A percentile compares a stretch with the other conserved stretches of the same genome.
Evolutionary conservation across 352 stramenopile species (phyloP).

Genomic region (Phytophthora nicotianae): DNA sequence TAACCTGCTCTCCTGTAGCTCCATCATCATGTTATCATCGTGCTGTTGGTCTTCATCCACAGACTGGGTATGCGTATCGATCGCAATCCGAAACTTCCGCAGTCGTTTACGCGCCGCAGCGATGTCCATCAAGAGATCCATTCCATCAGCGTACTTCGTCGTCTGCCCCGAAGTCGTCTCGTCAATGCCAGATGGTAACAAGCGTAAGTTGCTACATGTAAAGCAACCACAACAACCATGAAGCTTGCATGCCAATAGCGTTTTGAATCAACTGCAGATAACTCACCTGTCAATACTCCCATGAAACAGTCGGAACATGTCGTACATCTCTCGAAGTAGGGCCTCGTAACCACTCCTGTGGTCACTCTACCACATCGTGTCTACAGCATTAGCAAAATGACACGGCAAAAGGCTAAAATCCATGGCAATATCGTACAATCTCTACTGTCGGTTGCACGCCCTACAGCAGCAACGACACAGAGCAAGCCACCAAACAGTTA

Average conservation of each 20-base stretch:
- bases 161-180: neutral
- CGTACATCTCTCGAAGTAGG: constrained; percentile 53
- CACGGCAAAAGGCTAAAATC: neutral
- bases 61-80: constrained; percentile 17
- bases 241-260: neutral
- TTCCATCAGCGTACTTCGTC: constrained; percentile 42
- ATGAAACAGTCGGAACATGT: constrained; percentile 60
- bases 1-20: constrained; percentile 18
- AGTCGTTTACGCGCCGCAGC: constrained; percentile 42
- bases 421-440: constrained; percentile 31
- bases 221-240: neutral
- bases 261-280: neutral
- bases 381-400: neutral
- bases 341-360: constrained; percentile 40
- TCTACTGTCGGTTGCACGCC: constrained; percentile 33
- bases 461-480: constrained; percentile 17
- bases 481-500: constrained; percentile 3
- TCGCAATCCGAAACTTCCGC: constrained; percentile 49
- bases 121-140: constrained; percentile 55
- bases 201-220: constrained; percentile 33
- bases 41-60: constrained; percentile 8
- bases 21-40: constrained; percentile 4
- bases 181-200: constrained; percentile 9
- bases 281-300: constrained; percentile 51
- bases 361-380: constrained; percentile 41